phyloP scores from a whole-genome alignment of 106 monocot genomes.

The Cymbidium sinense region DNA sequence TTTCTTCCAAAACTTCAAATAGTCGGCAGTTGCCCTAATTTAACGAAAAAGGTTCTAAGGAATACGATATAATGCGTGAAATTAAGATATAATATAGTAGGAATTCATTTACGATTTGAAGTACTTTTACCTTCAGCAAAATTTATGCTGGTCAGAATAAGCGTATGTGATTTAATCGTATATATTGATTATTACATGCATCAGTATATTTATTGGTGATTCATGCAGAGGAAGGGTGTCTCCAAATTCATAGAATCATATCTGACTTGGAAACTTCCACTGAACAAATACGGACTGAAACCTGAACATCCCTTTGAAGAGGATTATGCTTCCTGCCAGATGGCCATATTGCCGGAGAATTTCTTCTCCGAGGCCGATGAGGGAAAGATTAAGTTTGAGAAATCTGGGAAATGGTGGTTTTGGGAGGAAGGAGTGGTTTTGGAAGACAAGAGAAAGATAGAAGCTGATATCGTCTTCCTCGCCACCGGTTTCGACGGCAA shows the following conservation, averaged over 20 bases:
- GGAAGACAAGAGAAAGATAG: constrained; percentile 48
- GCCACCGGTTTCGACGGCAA: constrained; percentile 85
- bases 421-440: constrained; percentile 59
- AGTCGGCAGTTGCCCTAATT: no score
- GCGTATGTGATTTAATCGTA: no score
- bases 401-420: constrained; percentile 52
- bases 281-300: constrained; percentile 59
- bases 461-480: constrained; percentile 72
- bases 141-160: no score
- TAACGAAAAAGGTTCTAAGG: no score
- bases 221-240: constrained; percentile 45
- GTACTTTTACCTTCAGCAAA: no score
- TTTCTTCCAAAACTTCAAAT: no score
- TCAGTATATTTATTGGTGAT: not conserved
- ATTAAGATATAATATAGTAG: no score
- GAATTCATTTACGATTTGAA: no score
- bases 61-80: no score
- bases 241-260: constrained; percentile 82
- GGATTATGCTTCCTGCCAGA: constrained; percentile 83
- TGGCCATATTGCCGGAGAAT: constrained; percentile 85
- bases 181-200: no score
- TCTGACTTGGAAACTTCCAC: constrained; percentile 61
- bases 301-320: constrained; percentile 78
- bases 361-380: constrained; percentile 71
- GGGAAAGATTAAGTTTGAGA: constrained; percentile 54